These are phyloP conservation scores for Emergomyces pasteurianus DNA, from an alignment of 2,329 filamentous ascomycete species.

Conservation along the genomic window DNA sequence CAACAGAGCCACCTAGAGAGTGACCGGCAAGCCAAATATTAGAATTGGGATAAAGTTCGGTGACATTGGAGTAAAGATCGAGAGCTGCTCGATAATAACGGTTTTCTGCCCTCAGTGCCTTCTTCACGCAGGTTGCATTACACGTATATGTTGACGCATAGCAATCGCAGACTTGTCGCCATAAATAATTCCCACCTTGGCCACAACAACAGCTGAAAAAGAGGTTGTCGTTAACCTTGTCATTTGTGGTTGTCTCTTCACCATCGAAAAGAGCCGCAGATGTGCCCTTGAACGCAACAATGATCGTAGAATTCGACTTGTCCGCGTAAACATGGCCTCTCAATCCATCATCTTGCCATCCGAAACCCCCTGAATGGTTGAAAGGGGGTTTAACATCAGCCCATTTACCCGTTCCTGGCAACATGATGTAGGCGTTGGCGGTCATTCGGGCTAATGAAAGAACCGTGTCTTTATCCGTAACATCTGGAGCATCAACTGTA, in stretches of 20 bases:
- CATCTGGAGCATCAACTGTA: constrained; percentile 62
- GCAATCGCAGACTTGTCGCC: constrained; percentile 89
- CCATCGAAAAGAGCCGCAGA: constrained; percentile 86
- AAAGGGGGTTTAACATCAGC: constrained; percentile 65
- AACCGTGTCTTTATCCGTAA: constrained; percentile 75
- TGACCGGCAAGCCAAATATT: constrained; percentile 87
- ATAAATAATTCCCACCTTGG: constrained; percentile 80
- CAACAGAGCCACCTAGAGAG: constrained; percentile 80
- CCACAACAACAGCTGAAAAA: constrained; percentile 98
- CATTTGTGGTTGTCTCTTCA: constrained; percentile 91
- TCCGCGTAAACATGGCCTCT: constrained; percentile 89
- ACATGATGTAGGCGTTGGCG: constrained; percentile 73
- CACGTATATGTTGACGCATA: constrained; percentile 76
- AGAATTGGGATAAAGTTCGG: constrained; percentile 70
- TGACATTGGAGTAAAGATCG: constrained; percentile 86
- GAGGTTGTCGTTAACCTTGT: constrained; percentile 95
- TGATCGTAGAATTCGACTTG: constrained; percentile 69
- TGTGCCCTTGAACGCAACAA: constrained; percentile 89
- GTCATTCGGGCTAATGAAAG: constrained; percentile 79
- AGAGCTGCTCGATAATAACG: constrained; percentile 83
- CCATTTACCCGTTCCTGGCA: constrained; percentile 65
- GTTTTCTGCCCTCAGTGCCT: constrained; percentile 67
- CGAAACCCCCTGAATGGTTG: constrained; percentile 81
- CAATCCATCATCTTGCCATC: constrained; percentile 81
- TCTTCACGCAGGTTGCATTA: constrained; percentile 78